A percentile compares a stretch with the other conserved stretches of the same genome.
Evolutionary conservation across 768 basidiomycete genomes (phyloP).

Genomic region (Saitozyma sp.): DNA sequence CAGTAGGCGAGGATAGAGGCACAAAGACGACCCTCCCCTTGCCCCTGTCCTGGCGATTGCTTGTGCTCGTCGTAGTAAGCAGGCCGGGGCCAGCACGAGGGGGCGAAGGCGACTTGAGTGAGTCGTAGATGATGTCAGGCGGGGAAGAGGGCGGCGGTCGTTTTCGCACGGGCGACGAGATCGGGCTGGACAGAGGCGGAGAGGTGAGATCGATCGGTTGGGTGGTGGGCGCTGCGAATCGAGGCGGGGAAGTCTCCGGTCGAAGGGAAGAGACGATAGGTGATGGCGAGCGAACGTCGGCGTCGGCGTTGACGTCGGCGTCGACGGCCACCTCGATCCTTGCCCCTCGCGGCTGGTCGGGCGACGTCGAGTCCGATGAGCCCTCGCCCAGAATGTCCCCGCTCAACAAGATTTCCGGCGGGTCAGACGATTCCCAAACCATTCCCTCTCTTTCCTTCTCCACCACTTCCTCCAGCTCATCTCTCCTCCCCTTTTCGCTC

Average conservation of each 20-base stretch:
- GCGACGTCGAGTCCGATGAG: too few relatives aligned
- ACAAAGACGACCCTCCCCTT: too few relatives aligned
- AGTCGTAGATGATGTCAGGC: background rate
- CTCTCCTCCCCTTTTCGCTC: background rate
- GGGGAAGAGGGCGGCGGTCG: background rate
- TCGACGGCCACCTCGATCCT: too few relatives aligned
- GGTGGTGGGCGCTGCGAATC: constrained; percentile 11
- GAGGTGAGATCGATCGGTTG: background rate
- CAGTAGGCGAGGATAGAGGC: too few relatives aligned
- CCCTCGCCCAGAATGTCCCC: background rate
- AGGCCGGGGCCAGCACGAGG: too few relatives aligned
- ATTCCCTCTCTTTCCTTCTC: background rate
- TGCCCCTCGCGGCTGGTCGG: too few relatives aligned
- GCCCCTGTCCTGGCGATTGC: too few relatives aligned
- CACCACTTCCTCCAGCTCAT: constrained; percentile 5
- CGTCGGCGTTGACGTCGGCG: background rate
- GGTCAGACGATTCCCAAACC: constrained; percentile 2
- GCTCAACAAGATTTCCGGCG: background rate
- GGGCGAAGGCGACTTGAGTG: too few relatives aligned
- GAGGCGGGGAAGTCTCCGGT: constrained; percentile 13
- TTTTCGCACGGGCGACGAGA: constrained; percentile 1
- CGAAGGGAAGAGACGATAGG: constrained; percentile 27
- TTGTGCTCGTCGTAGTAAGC: too few relatives aligned
- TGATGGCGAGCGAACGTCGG: constrained; percentile 23
- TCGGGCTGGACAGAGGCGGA: background rate